phyloP scores from a whole-genome alignment of 2,329 filamentous ascomycete species.

The Calonectria honghensis region DNA sequence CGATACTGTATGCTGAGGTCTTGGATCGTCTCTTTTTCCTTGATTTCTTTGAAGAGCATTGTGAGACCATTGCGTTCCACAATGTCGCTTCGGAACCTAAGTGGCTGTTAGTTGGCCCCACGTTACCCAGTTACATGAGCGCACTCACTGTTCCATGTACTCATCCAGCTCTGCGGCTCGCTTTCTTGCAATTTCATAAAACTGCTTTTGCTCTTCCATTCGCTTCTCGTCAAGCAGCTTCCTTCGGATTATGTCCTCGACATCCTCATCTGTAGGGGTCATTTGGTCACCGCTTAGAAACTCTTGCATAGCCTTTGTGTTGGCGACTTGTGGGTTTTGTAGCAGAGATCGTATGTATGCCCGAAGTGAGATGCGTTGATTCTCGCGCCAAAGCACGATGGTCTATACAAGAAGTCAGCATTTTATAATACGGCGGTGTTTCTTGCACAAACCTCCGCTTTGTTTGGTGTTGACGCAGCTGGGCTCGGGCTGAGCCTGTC shows the following conservation, averaged over 20 bases:
- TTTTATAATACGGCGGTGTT: background rate
- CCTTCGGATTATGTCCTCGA: conserved; percentile 85
- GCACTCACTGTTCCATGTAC: conserved; percentile 92
- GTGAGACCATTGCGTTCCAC: conserved; percentile 88
- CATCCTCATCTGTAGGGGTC: conserved; percentile 86
- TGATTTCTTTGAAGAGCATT: conserved; percentile 94
- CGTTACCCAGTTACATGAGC: background rate
- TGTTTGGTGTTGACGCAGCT: conserved; percentile 46
- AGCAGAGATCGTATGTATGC: conserved; percentile 92
- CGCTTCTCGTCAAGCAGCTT: conserved; percentile 91
- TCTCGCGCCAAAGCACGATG: conserved; percentile 86
- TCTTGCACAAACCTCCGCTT: conserved; percentile 53
- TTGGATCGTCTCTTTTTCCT: conserved; percentile 88
- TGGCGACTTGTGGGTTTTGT: conserved; percentile 88
- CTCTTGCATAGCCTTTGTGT: conserved; percentile 87
- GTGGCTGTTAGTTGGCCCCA: conserved; percentile 45
- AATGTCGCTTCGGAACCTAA: conserved; percentile 79
- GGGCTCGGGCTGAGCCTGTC: conserved; percentile 58
- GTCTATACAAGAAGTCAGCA: conserved; percentile 63
- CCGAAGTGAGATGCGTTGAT: conserved; percentile 91
- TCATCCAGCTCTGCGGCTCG: conserved; percentile 95
- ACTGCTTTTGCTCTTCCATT: conserved; percentile 92
- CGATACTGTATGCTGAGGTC: conserved; percentile 96
- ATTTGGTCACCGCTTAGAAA: conserved; percentile 87
- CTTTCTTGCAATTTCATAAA: conserved; percentile 95